Evolutionary conservation across 345 rosid species (phyloP), one percentile per base, ranked within the genome.

Genomic region (Arabidopsis arenosa): DNA sequence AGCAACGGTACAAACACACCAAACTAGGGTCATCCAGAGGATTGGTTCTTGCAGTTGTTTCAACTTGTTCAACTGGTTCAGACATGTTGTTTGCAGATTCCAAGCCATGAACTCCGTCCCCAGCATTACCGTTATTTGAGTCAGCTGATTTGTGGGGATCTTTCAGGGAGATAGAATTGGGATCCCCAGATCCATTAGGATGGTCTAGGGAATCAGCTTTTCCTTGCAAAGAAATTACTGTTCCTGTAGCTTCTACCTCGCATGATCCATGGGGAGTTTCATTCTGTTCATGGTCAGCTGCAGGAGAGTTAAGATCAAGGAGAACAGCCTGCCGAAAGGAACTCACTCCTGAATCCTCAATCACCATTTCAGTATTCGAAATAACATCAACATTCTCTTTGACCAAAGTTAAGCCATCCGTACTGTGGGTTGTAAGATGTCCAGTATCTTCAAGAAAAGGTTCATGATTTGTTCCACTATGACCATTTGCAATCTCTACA

Each of bases 1-100:
- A 95, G 81, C 93, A 89, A 41, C 37, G 84, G 75, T 92, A 95
- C 14, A 79, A 55, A 78, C 97, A 95, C 33, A 74, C 63, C 28
- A 77, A 41, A 40, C 63, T 79, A 58, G 83, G 74, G 45, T 76
- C 88, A 66, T 78, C 74, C 17, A 77, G 62, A 64, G 58, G 74
- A 45, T 14, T 33, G 59, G 65, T 12, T 18, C 64, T 63, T 75
- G 79, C 66, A 47, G 61, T 58, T 23, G 79, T 72, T 45, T 65
- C 82, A 47, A 30, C 45, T 48, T 70, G 58, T 23, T 66, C 80
- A 41, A 41, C 62, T 57, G 61, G 43, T 43, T 71, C 53, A 15
- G 77, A 63, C 17, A 63, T 52, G 23, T 57, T 65, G 75, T 74
- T 64, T 37, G 65, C 70, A 56, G 76, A 72, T 61, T 57, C 47